Conservation (phyloP, 805 yeast species). For the Blastobotrys americana region DNA sequence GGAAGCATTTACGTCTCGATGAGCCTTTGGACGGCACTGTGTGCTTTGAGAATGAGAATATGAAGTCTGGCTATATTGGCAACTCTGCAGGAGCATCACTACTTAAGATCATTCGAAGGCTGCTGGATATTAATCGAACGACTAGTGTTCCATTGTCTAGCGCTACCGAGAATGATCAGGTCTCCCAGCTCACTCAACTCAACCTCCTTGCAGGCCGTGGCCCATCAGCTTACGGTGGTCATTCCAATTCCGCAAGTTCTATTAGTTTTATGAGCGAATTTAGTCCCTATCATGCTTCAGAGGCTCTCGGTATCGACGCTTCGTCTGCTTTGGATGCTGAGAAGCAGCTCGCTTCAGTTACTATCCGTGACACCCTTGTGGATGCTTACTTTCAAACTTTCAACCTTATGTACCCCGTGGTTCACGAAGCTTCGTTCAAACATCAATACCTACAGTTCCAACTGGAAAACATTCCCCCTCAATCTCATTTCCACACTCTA, state of each 20-base stretch:
- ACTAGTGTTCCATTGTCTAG: slow-evolving; percentile 1
- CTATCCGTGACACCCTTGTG: slow-evolving; percentile 28
- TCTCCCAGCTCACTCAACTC: too few species aligned
- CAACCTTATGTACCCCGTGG: slow-evolving; percentile 50
- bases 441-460: slow-evolving; percentile 36
- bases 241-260: not conserved
- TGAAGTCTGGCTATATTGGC: slow-evolving; percentile 29
- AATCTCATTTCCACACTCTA: slow-evolving; percentile 43
- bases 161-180: not conserved
- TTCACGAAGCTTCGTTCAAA: slow-evolving; percentile 43
- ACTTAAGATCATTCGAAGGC: slow-evolving; percentile 2
- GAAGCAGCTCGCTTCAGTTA: slow-evolving; percentile 19
- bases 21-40: slow-evolving; percentile 42
- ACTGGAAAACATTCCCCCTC: slow-evolving; percentile 30
- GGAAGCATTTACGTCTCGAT: slow-evolving; percentile 52
- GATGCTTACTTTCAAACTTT: slow-evolving; percentile 46
- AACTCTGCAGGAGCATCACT: slow-evolving; percentile 15
- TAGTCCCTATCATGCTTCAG: slow-evolving; percentile 11
- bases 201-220: too few species aligned
- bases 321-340: slow-evolving; percentile 17
- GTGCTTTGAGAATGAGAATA: slow-evolving; percentile 47
- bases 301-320: too few species aligned
- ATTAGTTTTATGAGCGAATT: slow-evolving; percentile 13
- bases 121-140: not conserved
- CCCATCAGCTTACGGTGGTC: too few species aligned